Conservation (phyloP, 305 asterid genomes). For the Nicotiana rustica region DNA sequence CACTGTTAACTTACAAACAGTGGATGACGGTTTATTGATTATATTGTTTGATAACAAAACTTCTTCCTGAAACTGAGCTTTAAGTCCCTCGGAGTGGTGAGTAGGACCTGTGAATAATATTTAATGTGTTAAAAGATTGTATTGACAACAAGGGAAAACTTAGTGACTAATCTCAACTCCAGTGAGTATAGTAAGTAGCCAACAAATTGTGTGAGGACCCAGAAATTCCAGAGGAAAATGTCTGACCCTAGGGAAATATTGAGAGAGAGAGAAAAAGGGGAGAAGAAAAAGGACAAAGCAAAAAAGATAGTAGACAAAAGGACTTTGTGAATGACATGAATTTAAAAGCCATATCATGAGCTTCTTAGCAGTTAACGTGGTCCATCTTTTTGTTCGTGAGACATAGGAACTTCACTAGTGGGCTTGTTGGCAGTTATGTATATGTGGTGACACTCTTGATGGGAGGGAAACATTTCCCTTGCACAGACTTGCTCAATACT, state of each 20-base stretch:
- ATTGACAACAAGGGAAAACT: background rate
- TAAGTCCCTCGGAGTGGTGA: background rate
- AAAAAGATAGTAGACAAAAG: background rate
- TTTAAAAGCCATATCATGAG: background rate
- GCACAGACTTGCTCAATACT: background rate
- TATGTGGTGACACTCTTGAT: conserved; percentile 18
- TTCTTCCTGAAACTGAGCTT: background rate
- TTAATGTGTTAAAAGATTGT: conserved; percentile 7
- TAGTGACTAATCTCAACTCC: background rate
- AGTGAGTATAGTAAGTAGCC: background rate
- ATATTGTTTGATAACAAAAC: background rate
- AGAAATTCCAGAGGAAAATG: conserved; percentile 19
- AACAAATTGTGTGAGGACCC: background rate
- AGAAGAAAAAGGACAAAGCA: background rate
- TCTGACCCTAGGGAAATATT: conserved; percentile 2
- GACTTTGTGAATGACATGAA: background rate
- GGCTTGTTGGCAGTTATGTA: background rate
- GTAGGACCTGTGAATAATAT: background rate
- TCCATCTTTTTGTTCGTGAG: conserved; percentile 20
- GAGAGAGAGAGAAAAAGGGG: background rate
- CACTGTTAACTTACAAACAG: conserved; percentile 6
- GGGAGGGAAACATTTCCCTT: background rate
- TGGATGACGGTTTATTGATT: conserved; percentile 18
- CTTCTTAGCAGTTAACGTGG: background rate
- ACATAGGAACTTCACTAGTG: conserved; percentile 15